phyloP scores from a whole-genome alignment of 192 early-diverging fungal genomes.

The Cladochytrium replicatum region DNA sequence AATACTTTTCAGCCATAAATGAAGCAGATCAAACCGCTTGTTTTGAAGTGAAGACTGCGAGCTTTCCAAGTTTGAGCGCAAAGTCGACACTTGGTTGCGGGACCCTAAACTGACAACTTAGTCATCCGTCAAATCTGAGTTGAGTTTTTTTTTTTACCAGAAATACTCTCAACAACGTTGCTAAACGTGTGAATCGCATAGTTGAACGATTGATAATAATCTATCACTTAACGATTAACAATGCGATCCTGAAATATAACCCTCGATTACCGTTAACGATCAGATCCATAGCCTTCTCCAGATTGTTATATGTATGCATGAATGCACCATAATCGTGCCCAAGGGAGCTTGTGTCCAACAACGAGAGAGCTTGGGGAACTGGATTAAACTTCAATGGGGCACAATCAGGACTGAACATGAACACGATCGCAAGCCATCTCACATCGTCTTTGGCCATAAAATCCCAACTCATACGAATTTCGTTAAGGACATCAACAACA shows the following conservation, averaged over 20 bases:
- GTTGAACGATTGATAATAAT: constrained; percentile 53
- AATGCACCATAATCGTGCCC: constrained; percentile 39
- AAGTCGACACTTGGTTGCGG: constrained; percentile 25
- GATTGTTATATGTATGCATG: constrained; percentile 23
- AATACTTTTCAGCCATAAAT: constrained; percentile 49
- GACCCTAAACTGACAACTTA: constrained; percentile 10
- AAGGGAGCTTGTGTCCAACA: constrained; percentile 41
- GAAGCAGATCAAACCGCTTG: constrained; percentile 49
- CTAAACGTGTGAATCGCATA: constrained; percentile 47
- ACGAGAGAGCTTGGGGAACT: constrained; percentile 38
- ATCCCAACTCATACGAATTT: constrained; percentile 34
- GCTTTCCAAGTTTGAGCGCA: constrained; percentile 31
- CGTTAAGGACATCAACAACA: constrained; percentile 31
- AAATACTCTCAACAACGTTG: constrained; percentile 42
- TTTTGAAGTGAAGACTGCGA: constrained; percentile 42
- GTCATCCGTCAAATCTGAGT: neutral
- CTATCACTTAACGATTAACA: constrained; percentile 24
- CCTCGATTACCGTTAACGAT: constrained; percentile 40
- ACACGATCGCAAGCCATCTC: neutral
- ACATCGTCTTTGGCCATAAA: constrained; percentile 43
- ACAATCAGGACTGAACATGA: neutral
- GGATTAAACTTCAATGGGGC: constrained; percentile 40
- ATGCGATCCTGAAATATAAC: neutral
- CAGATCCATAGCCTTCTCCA: constrained; percentile 46
- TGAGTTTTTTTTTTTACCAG: constrained; percentile 30